Evolutionary conservation across 352 stramenopile genomes (phyloP).

Genomic region (Phytophthora pluvialis): DNA sequence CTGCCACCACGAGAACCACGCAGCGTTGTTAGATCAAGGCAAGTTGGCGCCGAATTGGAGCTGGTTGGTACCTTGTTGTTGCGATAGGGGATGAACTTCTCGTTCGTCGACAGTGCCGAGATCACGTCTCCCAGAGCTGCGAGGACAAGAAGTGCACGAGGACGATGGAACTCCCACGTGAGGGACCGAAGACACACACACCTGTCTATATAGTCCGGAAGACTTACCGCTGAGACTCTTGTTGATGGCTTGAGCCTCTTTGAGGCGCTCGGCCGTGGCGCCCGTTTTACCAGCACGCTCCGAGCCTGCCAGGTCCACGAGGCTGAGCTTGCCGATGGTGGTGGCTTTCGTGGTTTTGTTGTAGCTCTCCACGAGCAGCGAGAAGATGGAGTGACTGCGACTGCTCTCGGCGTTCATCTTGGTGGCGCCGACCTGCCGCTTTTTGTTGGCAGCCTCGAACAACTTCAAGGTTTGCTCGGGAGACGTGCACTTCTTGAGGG

Average conservation of each 20-base stretch:
- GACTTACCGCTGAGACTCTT: conserved; percentile 83
- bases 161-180: background rate
- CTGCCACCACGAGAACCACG: conserved; percentile 20
- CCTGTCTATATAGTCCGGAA: background rate
- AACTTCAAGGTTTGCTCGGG: conserved; percentile 83
- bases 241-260: conserved; percentile 92
- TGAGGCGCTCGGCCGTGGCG: conserved; percentile 83
- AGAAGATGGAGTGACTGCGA: conserved; percentile 92
- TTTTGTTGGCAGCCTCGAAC: conserved; percentile 89
- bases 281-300: conserved; percentile 89
- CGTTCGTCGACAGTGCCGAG: conserved; percentile 86
- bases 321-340: conserved; percentile 81
- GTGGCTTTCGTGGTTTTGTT: conserved; percentile 91
- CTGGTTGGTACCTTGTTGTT: conserved; percentile 86
- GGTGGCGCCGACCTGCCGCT: conserved; percentile 90
- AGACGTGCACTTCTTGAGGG: conserved; percentile 73
- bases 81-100: conserved; percentile 95
- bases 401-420: conserved; percentile 94
- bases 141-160: conserved; percentile 1
- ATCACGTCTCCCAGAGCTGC: conserved; percentile 92
- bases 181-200: background rate
- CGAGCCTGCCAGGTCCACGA: conserved; percentile 90
- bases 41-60: too few relatives aligned
- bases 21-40: background rate
- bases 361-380: conserved; percentile 87